Base-by-base conservation (phyloP, 345 rosid species). In the Citrus hindsii region DNA sequence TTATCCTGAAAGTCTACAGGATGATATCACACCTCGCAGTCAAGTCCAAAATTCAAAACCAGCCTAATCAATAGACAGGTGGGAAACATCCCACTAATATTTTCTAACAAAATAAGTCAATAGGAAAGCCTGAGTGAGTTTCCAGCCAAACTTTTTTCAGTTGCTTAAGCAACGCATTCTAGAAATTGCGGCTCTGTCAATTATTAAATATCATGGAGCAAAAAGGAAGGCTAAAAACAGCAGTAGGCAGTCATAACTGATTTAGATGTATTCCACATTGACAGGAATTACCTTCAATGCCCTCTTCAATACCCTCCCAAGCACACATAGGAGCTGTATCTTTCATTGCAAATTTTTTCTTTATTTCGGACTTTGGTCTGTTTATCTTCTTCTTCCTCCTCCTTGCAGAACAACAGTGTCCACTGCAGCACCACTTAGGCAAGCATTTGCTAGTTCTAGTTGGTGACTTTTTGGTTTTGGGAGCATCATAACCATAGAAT, bases 401-500 rank as follows among this genome's bases (percentile, higher is more conserved):
- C 61, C 66, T 86, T 67, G 82, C 84, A 9, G 80, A 86, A 69
- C 78, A 80, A 67, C 80, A 86, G 63, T 81, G 69, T 76, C 88
- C 85, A 65, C 84, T 79, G 30, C 75, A 82, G 81, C 85, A 81
- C 82, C 86, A 83, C 68, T 83, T 83, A n/a, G 89, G 86, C 80
- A 75, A 87, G 80, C 86, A 85, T 71, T 87, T 83, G 85, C 86
- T 84, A 13, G 86, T 80, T 73, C 86, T 80, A 56, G 81, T 79
- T 1, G 85, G 81, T 38, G 81, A 62, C 78, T 81, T 85, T 84
- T 83, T 83, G 51, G 51, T 38, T 78, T 83, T 82, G 10, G 87
- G 86, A 74, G 90, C 89, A 73, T 83, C 84, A 67, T 64, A 79
- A 46, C 88, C 86, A 28, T 89, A 87, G 21, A 89, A 76, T 51